Evolutionary conservation across 176 grass and related monocot genomes (phyloP), one percentile per base, ranked within the genome.

Genomic region (Ampelocalamus luodianensis): DNA sequence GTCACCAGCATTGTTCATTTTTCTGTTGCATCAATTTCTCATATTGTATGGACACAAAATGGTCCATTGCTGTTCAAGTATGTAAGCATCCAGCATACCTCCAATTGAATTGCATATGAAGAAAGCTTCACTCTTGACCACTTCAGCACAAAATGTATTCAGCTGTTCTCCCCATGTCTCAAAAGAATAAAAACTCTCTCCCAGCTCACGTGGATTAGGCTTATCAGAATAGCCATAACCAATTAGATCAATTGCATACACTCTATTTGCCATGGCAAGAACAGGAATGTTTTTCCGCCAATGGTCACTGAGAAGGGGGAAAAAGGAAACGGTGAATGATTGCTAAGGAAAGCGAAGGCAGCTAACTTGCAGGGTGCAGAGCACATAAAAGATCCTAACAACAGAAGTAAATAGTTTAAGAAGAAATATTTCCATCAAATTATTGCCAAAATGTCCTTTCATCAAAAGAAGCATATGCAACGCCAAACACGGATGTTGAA

Each of bases 101-200:
- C 96, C 96, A 74, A 98, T 98, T 48, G 96, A 98, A 85, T 98
- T 98, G 71, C 96, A 95, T 85, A 98, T 98, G 80, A 98, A 98
- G 91, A 98, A 98, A 66, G 93, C 93, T 60, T 85, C 74, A 67
- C 89, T 90, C 54, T 77, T 89, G 60, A 98, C 74, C 45, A 98
- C 89, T 63, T 98, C 93, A 45, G 74, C 65, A 76, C 96, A 98
- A 86, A 98, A 98, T 1, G 63, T 85, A 80, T 93, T 98, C 26
- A 98, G 81, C 59, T 98, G 93, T 65, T 95, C 91, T 71, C 89
- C 96, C 96, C 96, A 98, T 74, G 96, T 98, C 77, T 98, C 96
- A 89, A 98, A 98, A 72, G 93, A 89, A 86, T 98, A 98, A 81
- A 98, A 95, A 49, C 71, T 88, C 50, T 84, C 82, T 22, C 26